Base-by-base conservation (phyloP, 2,329 filamentous ascomycete genomes). In the Zelopaecilomyces penicillatus region DNA sequence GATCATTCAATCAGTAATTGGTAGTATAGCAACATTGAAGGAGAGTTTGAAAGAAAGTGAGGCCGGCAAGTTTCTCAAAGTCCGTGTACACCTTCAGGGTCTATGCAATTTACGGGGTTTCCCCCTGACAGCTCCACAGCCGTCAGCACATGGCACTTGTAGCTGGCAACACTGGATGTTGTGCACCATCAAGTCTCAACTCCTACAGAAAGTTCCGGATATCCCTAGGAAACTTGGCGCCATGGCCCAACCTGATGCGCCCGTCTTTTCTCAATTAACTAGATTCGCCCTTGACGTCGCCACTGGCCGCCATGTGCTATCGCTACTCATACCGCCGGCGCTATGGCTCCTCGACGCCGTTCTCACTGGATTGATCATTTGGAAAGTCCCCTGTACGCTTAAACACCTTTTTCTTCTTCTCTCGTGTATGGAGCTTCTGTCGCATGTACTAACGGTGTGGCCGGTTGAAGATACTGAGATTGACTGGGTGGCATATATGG, bases 401-500 rank as follows among this genome's bases (percentile, higher is more conserved):
- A 39, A 10, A 37, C 10, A 37, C 19, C 19, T 19, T 44, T 19
- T 27, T 41, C 28, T 31, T 39, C 31, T 27, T 33, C 2, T 39
- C 11, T 12, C 19, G 9, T 30, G 35, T 10, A 27, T 38, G n/a
- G 28, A 28, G n/a, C 27, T 28, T 7, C 37, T 37, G 5, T 45
- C 19, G 27, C 37, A 9, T 39, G 19, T n/a, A 11, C 5, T 10
- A 37, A 10, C n/a, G 12, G 35, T 11, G 12, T 7, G 12, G 27
- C 7, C 8, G 35, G 12, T 9, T 11, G 19, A 30, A 75, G 93
- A 98, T 63, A 98, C 93, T 37, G 93, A 98, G 65, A 98, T 98
- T 59, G 93, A 98, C 67, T 98, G 91, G 91, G 77, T 76, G 47
- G 88, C 93, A 1, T 98, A 98, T 65, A 97, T 98, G 90, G 78